Evolutionary conservation across 495 filamentous ascomycete species (phyloP).

Genomic region (Ramalina peruviana): DNA sequence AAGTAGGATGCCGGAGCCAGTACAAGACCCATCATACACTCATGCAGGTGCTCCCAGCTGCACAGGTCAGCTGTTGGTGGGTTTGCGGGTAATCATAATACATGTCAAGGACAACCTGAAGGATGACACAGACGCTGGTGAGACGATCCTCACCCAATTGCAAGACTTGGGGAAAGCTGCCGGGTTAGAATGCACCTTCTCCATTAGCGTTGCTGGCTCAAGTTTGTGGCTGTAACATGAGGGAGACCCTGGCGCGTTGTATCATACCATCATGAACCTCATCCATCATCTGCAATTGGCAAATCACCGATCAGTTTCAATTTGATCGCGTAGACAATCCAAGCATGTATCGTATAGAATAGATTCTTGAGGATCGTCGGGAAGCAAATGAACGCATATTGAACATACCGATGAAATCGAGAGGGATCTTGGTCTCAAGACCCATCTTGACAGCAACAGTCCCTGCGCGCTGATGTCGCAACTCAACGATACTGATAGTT

Average conservation of each 20-base stretch:
- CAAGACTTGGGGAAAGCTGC: constrained; percentile 41
- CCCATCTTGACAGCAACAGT: no score
- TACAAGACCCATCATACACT: background rate
- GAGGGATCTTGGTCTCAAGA: no score
- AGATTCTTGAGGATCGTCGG: no score
- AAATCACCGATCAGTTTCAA: background rate
- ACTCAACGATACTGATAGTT: no score
- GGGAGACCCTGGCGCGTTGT: background rate
- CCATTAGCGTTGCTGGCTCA: constrained; percentile 46
- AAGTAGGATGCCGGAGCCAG: constrained; percentile 3
- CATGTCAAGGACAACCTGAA: constrained; percentile 66
- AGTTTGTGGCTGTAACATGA: constrained; percentile 22
- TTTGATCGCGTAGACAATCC: no score
- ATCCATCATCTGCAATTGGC: background rate
- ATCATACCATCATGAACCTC: background rate
- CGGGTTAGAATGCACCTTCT: constrained; percentile 65
- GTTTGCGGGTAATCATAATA: constrained; percentile 57
- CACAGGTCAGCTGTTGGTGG: constrained; percentile 29
- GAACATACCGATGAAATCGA: no score
- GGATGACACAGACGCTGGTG: constrained; percentile 47
- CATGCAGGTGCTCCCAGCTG: background rate
- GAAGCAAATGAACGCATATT: no score
- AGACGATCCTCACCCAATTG: constrained; percentile 57
- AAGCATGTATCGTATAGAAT: no score
- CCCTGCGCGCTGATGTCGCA: no score